Conservation (phyloP, 345 rosid species). For the Carallia pectinifolia region DNA sequence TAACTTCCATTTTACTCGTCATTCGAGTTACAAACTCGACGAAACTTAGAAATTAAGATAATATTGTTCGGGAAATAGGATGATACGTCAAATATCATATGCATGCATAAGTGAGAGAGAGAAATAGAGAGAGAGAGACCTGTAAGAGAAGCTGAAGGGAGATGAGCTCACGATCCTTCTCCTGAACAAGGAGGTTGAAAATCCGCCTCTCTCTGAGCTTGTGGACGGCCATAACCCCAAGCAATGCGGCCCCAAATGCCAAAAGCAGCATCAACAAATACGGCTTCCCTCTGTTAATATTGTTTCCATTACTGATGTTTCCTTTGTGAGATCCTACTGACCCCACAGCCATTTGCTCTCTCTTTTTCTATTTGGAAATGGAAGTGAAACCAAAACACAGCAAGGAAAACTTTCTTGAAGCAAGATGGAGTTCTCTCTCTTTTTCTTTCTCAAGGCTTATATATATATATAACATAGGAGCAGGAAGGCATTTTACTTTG, state of each 20-base stretch:
- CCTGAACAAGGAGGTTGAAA: conserved; percentile 45
- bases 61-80: conserved; percentile 11
- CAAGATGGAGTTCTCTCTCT: neutral
- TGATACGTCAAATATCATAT: conserved; percentile 20
- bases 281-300: conserved; percentile 33
- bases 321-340: conserved; percentile 32
- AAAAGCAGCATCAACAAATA: conserved; percentile 47
- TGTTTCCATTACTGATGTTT: conserved; percentile 2
- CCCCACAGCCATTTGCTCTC: conserved; percentile 23
- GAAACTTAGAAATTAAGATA: too few species aligned
- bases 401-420: neutral
- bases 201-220: conserved; percentile 56
- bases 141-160: conserved; percentile 56
- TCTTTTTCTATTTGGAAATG: conserved; percentile 1
- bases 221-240: conserved; percentile 52
- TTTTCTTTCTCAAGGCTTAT: neutral
- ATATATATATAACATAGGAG: neutral
- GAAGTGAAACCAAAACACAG: neutral
- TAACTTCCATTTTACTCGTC: too few species aligned
- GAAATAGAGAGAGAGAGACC: conserved; percentile 31
- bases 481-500: neutral
- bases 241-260: conserved; percentile 56
- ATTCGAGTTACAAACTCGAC: too few species aligned
- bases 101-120: neutral
- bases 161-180: conserved; percentile 42